phyloP scores from a whole-genome alignment of 2,329 filamentous ascomycete genomes.

The Aspergillus fischeri region DNA sequence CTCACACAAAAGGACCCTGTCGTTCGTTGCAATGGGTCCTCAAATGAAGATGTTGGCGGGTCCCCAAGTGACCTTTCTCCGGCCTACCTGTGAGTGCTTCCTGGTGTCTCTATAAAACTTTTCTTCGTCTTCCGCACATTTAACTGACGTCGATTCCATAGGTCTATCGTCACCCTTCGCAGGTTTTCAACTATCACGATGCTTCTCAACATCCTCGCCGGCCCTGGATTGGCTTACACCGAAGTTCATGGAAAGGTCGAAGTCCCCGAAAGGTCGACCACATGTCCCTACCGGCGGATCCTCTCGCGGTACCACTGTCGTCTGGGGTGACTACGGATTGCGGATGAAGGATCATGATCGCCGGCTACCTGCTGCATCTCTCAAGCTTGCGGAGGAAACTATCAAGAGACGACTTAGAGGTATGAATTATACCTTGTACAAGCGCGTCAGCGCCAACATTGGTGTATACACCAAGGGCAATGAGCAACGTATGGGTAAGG shows the following conservation, averaged over 20 bases:
- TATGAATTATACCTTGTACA: slow-evolving; percentile 88
- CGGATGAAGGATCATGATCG: slow-evolving; percentile 93
- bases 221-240: slow-evolving; percentile 76
- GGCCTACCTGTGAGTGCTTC: slow-evolving; percentile 31
- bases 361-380: slow-evolving; percentile 77
- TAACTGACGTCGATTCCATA: slow-evolving; percentile 20
- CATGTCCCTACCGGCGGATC: slow-evolving; percentile 88
- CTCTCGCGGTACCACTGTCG: slow-evolving; percentile 85
- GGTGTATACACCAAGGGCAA: slow-evolving; percentile 95
- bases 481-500: slow-evolving; percentile 98
- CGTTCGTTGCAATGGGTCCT: slow-evolving; percentile 28
- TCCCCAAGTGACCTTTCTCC: slow-evolving; percentile 30
- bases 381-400: slow-evolving; percentile 89
- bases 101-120: slow-evolving; percentile 2
- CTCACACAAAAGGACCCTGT: slow-evolving; percentile 1
- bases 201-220: slow-evolving; percentile 68
- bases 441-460: slow-evolving; percentile 84
- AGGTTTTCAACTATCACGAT: slow-evolving; percentile 47
- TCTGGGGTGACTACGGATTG: slow-evolving; percentile 94
- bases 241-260: slow-evolving; percentile 73
- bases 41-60: slow-evolving; percentile 34
- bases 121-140: background rate
- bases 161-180: slow-evolving; percentile 25
- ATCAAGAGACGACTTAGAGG: slow-evolving; percentile 86
- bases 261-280: slow-evolving; percentile 82